Percentiles rank a stretch among this genome's conserved stretches.
These are phyloP conservation scores for Sporodiniella umbellata DNA, from an alignment of 371 early-diverging fungal species.

Conservation along the genomic window DNA sequence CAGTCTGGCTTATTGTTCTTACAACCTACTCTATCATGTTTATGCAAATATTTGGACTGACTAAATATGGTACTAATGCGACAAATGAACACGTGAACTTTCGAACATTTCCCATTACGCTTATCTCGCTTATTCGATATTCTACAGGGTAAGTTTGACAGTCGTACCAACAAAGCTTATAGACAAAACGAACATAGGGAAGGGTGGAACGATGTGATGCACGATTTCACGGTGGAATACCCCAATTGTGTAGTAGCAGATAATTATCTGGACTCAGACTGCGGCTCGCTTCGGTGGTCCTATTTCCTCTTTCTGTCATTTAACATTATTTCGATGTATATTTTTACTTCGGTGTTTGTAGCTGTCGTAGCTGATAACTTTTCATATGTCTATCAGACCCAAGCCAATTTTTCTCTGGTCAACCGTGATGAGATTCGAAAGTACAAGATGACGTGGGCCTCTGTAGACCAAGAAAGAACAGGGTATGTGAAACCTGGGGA, in stretches of 20 bases:
- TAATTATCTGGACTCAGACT: constrained; percentile 60
- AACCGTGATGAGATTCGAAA: constrained; percentile 68
- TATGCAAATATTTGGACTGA: constrained; percentile 70
- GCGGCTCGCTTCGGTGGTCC: constrained; percentile 62
- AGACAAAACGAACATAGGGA: constrained; percentile 42
- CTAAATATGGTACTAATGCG: constrained; percentile 57
- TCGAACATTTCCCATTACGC: constrained; percentile 48
- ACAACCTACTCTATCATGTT: constrained; percentile 69
- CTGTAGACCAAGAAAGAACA: constrained; percentile 49
- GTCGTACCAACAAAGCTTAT: neutral
- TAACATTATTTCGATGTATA: constrained; percentile 76
- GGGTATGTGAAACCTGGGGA: constrained; percentile 52
- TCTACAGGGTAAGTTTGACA: constrained; percentile 54
- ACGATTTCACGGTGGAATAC: constrained; percentile 59
- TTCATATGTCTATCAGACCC: constrained; percentile 66
- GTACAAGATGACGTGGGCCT: constrained; percentile 60
- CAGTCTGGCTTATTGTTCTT: constrained; percentile 67
- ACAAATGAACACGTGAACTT: constrained; percentile 62
- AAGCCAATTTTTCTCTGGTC: constrained; percentile 56
- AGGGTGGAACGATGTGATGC: constrained; percentile 73
- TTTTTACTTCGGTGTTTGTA: constrained; percentile 70
- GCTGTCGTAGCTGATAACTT: constrained; percentile 74
- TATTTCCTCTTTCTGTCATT: constrained; percentile 64
- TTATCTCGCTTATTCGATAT: constrained; percentile 65
- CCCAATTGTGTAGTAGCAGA: constrained; percentile 60